A percentile compares a stretch with the other conserved stretches of the same genome.
These are phyloP conservation scores for Diaporthe citri DNA, from an alignment of 2,329 filamentous ascomycete genomes.

Conservation along the genomic window DNA sequence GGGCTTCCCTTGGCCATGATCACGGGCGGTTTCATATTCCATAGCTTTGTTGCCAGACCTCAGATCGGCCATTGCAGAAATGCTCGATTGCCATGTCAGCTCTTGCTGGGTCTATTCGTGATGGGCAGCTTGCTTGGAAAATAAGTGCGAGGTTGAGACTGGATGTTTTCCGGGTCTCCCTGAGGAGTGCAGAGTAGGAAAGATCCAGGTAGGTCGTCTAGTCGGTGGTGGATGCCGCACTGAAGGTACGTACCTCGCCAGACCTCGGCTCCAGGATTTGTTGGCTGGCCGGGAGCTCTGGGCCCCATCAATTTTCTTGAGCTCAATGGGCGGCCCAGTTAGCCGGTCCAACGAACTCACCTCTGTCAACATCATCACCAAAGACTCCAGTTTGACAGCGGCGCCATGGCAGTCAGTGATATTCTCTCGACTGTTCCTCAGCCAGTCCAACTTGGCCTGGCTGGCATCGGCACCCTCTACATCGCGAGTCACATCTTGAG, in stretches of 20 bases:
- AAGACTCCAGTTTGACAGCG: not conserved
- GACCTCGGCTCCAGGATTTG: conserved; percentile 11
- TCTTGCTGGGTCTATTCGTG: not conserved
- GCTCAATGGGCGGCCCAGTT: not conserved
- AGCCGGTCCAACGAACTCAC: not conserved
- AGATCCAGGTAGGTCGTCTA: not conserved
- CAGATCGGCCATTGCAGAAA: not conserved
- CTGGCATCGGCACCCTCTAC: conserved; percentile 70
- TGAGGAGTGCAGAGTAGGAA: not conserved
- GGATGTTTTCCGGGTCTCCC: not conserved
- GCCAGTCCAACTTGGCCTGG: conserved; percentile 60
- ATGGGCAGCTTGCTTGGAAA: not conserved
- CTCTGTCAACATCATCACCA: conserved; percentile 1
- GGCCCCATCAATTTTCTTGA: conserved; percentile 15
- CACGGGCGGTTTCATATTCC: not conserved
- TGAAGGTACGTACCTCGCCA: conserved; percentile 7
- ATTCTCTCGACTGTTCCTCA: conserved; percentile 58
- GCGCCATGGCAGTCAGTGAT: conserved; percentile 45
- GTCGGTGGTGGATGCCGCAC: not conserved
- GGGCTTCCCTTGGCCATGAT: not conserved
- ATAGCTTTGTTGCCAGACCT: not conserved
- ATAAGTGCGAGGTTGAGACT: not conserved
- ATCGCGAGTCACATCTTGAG: conserved; percentile 68
- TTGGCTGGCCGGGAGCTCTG: not conserved
- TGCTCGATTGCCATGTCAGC: not conserved